A percentile compares a stretch with the other conserved stretches of the same genome.
phyloP scores from a whole-genome alignment of 2,329 filamentous ascomycete genomes.

The Paramyrothecium roridum region DNA sequence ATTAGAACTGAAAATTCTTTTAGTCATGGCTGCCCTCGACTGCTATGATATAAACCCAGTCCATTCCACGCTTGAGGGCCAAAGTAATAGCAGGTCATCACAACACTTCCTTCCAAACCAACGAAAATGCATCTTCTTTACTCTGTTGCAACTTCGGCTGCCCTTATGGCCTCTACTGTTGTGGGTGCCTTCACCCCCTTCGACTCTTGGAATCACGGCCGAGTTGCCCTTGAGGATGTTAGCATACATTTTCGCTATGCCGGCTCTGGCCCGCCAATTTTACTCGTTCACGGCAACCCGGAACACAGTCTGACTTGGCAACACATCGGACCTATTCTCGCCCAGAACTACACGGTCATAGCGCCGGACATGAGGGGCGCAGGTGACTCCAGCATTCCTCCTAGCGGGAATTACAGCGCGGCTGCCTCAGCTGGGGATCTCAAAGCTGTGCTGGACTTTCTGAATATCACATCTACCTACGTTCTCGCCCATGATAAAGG shows the following conservation, averaged over 20 bases:
- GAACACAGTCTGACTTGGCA: slow-evolving; percentile 37
- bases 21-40: too few species aligned
- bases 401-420: slow-evolving; percentile 36
- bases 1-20: too few species aligned
- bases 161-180: not conserved
- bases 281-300: slow-evolving; percentile 38
- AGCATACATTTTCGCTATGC: slow-evolving; percentile 40
- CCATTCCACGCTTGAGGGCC: too few species aligned
- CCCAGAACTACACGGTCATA: slow-evolving; percentile 39
- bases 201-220: slow-evolving; percentile 31
- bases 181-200: slow-evolving; percentile 23
- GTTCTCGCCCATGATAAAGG: slow-evolving; percentile 45
- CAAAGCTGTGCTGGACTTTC: slow-evolving; percentile 35
- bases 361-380: slow-evolving; percentile 37
- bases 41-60: too few species aligned
- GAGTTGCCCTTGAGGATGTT: slow-evolving; percentile 31
- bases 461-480: slow-evolving; percentile 37
- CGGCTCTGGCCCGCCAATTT: slow-evolving; percentile 33
- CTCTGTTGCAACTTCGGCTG: too few species aligned
- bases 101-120: too few species aligned
- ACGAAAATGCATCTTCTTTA: too few species aligned
- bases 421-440: slow-evolving; percentile 34
- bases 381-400: slow-evolving; percentile 35
- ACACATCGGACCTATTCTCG: slow-evolving; percentile 34
- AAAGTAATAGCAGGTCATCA: too few species aligned